Evolutionary conservation across 2,329 filamentous ascomycete species (phyloP).

Genomic region (Tolypocladium pustulatum): DNA sequence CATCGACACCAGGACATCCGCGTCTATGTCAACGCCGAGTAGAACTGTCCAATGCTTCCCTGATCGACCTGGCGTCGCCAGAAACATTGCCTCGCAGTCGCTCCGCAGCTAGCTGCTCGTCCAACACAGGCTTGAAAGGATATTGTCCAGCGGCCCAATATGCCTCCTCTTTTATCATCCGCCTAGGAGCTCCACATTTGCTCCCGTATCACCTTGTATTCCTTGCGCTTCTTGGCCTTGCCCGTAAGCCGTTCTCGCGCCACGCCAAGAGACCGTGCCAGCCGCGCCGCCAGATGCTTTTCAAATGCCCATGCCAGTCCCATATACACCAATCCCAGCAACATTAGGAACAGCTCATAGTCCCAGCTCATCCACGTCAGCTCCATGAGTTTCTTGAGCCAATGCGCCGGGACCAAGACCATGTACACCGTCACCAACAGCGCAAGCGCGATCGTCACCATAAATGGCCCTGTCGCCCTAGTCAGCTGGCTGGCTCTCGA

Average conservation of each 20-base stretch:
- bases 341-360: constrained; percentile 65
- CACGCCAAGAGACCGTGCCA: constrained; percentile 59
- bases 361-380: constrained; percentile 63
- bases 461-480: constrained; percentile 59
- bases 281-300: constrained; percentile 53
- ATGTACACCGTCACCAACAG: constrained; percentile 66
- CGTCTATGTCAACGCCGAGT: too few relatives aligned
- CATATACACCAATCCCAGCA: constrained; percentile 61
- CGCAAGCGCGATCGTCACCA: constrained; percentile 61
- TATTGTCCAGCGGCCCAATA: not conserved
- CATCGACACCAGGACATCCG: not conserved
- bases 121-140: not conserved
- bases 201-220: constrained; percentile 75
- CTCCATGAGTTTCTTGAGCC: constrained; percentile 70
- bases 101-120: not conserved
- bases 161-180: not conserved
- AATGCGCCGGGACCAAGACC: constrained; percentile 61
- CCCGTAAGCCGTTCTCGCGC: constrained; percentile 46
- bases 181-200: constrained; percentile 20
- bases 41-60: not conserved
- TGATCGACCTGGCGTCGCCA: not conserved
- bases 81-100: not conserved
- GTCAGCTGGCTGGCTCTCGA: constrained; percentile 1
- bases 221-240: constrained; percentile 66
- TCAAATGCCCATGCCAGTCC: constrained; percentile 61